Base-by-base conservation (phyloP, 352 stramenopile species). In the Pythium oligandrum region DNA sequence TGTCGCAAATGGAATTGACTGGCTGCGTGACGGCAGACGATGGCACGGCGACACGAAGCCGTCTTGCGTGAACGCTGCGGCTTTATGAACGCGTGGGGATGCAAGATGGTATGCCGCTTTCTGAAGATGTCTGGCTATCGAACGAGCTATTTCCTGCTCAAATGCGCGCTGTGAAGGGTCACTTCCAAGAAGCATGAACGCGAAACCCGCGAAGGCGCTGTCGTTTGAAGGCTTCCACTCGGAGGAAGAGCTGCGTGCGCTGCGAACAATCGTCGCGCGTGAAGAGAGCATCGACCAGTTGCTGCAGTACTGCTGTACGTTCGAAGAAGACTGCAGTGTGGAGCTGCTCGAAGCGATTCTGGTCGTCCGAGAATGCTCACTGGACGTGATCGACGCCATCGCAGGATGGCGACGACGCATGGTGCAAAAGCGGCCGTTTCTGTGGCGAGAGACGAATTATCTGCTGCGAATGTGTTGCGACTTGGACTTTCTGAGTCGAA, bases 401-500 rank as follows among this genome's bases (percentile, higher is more conserved):
- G 73, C 78, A 26, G 66, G 71, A 4, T 90, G 81, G 81, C 64
- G 76, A 2, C 61, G 78, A 3, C 65, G 73, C 40, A 84, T 88
- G 75, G 71, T 88, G 9, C 66, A 78, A 51, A 68, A 61, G 6
- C 51, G 68, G 36, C 77, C 79, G 17, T 92, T 92, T 51, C 40
- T 59, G 32, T 90, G 79, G 79, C 64, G 71, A 11, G 63, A 75
- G 34, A 34, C 70, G 10, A 92, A 92, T 46, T 92, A 92, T 47
- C 47, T 83, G 6, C 53, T 88, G 34, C 78, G 81, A 42, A 87
- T 92, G 75, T 65, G 65, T 5, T 71, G 66, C 43, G 82, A 92
- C 45, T 36, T 83, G 1, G 82, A 92, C 42, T 90, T 92, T 42
- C 53, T 90, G n/a, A 84, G 66, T 52, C 82, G 84, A 49, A 91